phyloP scores from a whole-genome alignment of 129 eudicot species.

The Centrapalus pauciflorus region DNA sequence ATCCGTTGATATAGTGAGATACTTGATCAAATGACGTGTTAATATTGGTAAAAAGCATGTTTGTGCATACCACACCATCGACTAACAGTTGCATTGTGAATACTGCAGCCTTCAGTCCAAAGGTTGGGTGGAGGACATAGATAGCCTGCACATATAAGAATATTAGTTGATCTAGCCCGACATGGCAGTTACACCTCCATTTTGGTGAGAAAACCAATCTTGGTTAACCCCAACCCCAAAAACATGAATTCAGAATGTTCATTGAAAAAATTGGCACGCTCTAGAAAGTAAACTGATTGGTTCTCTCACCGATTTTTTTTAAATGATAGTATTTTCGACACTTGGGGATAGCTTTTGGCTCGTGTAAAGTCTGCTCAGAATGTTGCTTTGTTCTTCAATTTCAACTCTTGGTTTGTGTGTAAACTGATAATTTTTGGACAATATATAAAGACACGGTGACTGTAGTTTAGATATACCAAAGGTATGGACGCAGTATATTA shows the following conservation, averaged over 20 bases:
- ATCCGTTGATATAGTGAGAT: slow-evolving; percentile 1
- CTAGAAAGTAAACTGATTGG: too few species aligned
- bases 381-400: too few species aligned
- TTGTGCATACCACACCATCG: slow-evolving; percentile 63
- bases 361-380: too few species aligned
- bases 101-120: slow-evolving; percentile 85
- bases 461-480: too few species aligned
- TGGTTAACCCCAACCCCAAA: neutral
- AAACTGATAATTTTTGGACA: too few species aligned
- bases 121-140: slow-evolving; percentile 91
- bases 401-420: too few species aligned
- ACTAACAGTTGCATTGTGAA: slow-evolving; percentile 74
- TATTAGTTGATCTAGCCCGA: slow-evolving; percentile 1
- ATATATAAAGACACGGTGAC: too few species aligned
- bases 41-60: too few species aligned
- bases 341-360: too few species aligned
- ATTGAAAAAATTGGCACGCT: neutral
- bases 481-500: too few species aligned
- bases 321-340: too few species aligned
- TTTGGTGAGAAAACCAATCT: neutral
- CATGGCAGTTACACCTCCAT: neutral
- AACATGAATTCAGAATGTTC: neutral
- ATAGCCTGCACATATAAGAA: slow-evolving; percentile 54
- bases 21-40: neutral
- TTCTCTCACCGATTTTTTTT: too few species aligned